Evolutionary conservation across 768 basidiomycete genomes (phyloP), one percentile per base, ranked within the genome.

Genomic region (Tylopilus sp.): DNA sequence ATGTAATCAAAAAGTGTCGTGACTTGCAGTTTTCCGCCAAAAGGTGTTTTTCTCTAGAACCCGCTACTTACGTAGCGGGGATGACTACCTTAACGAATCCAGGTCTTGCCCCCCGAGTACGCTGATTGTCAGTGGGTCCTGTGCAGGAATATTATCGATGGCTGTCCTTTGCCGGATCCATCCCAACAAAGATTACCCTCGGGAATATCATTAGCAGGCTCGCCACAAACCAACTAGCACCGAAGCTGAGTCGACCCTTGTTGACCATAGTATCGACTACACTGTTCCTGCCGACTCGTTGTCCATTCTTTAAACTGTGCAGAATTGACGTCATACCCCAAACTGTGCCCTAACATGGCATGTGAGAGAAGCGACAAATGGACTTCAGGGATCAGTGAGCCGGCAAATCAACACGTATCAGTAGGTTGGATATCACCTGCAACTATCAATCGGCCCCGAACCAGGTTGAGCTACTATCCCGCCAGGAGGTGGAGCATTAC

Each of bases 241-340:
- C 6, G 12, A 6, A 17, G 17, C 33, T n/a, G 13, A 51, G 30
- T 19, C n/a, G n/a, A 82, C 1, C 78, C 82, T 48, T 82, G 77
- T 46, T 82, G 78, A 16, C 79, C 78, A 63, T 90, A 89, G 68
- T 89, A 89, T 54, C 88, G 85, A 14, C 76, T 78, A 60, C 90
- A 89, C 62, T 87, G 84, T 58, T 88, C 85, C 56, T 82, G 81
- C 40, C 74, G 74, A 50, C 64, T 67, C 11, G 85, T 82, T 34
- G 82, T 81, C 89, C 89, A 91, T 61, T 87, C 82, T 66, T 89
- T 90, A 68, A 91, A 92, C 61, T 90, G 81, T 2, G 78, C 63
- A 4, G 90, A 87, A 64, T 91, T 92, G 54, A 91, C 85, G 60
- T 92, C 90, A 68, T 92, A 92, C 12, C 89, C n/a, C 89, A 63